phyloP scores from a whole-genome alignment of 225 moss, liverwort and hornwort species.

The Straminergon stramineum region DNA sequence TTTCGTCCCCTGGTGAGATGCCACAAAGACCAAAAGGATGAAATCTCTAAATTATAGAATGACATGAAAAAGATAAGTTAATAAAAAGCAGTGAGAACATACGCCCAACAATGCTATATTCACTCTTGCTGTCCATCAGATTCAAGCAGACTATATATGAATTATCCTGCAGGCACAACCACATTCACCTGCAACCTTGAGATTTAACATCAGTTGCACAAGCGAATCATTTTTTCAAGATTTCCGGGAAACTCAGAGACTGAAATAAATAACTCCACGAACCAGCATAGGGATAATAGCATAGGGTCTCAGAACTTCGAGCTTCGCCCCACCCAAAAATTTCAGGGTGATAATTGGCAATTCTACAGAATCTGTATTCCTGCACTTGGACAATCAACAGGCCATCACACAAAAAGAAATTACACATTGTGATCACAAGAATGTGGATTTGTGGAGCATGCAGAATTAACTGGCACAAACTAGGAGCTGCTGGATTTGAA shows the following conservation, averaged over 20 bases:
- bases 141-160: conserved; percentile 18
- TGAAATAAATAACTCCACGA: not conserved
- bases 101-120: conserved; percentile 39
- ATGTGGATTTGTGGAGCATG: not conserved
- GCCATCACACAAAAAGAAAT: not conserved
- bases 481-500: not conserved
- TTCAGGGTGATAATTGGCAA: conserved; percentile 18
- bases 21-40: not conserved
- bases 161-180: conserved; percentile 18
- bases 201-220: not conserved
- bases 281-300: not conserved
- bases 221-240: not conserved
- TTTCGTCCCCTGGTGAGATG: not conserved
- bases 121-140: conserved; percentile 32
- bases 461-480: not conserved
- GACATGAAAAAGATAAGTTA: not conserved
- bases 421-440: not conserved
- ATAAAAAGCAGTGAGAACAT: not conserved
- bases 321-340: conserved; percentile 20
- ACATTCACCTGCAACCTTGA: not conserved
- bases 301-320: conserved; percentile 10
- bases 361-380: not conserved
- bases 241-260: not conserved
- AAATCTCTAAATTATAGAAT: not conserved
- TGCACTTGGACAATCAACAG: not conserved